These are phyloP conservation scores for Psilocybe azurescens DNA, from an alignment of 768 basidiomycete species.

Conservation along the genomic window DNA sequence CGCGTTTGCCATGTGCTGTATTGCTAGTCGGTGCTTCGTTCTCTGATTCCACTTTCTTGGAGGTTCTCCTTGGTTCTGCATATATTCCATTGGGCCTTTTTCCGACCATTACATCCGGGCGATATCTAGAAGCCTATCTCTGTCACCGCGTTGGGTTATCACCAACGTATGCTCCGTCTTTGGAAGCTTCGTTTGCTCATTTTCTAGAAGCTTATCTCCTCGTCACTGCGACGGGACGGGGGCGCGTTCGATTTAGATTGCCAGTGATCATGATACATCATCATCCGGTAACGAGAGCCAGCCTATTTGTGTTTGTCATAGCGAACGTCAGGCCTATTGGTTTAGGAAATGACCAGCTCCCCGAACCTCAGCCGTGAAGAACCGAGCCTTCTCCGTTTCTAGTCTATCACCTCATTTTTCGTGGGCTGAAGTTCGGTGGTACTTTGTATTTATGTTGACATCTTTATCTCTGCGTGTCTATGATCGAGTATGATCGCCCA, in stretches of 20 bases:
- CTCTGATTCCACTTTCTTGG: neutral
- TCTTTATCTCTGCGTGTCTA: slow-evolving; percentile 14
- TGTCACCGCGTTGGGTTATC: neutral
- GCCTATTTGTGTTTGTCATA: slow-evolving; percentile 10
- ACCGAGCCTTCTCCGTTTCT: slow-evolving; percentile 31
- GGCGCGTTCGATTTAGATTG: slow-evolving; percentile 1
- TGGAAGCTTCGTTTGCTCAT: neutral
- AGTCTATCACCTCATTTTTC: slow-evolving; percentile 18
- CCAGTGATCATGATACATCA: slow-evolving; percentile 1
- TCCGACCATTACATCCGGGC: slow-evolving; percentile 17
- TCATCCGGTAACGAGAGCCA: neutral
- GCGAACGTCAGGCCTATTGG: neutral
- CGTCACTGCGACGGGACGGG: neutral
- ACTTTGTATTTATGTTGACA: slow-evolving; percentile 18
- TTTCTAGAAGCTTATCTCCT: neutral
- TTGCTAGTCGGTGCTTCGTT: slow-evolving; percentile 3
- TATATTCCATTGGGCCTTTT: slow-evolving; percentile 12
- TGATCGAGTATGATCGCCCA: slow-evolving; percentile 12
- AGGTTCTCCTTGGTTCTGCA: slow-evolving; percentile 1
- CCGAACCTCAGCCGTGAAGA: slow-evolving; percentile 26
- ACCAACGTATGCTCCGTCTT: neutral
- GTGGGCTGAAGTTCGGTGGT: slow-evolving; percentile 28
- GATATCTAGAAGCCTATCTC: neutral
- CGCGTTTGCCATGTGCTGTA: slow-evolving; percentile 5
- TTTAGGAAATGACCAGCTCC: neutral